Evolutionary conservation across 192 early-diverging fungal species (phyloP), one percentile per base, ranked within the genome.

Genomic region (Coemansia sp.): DNA sequence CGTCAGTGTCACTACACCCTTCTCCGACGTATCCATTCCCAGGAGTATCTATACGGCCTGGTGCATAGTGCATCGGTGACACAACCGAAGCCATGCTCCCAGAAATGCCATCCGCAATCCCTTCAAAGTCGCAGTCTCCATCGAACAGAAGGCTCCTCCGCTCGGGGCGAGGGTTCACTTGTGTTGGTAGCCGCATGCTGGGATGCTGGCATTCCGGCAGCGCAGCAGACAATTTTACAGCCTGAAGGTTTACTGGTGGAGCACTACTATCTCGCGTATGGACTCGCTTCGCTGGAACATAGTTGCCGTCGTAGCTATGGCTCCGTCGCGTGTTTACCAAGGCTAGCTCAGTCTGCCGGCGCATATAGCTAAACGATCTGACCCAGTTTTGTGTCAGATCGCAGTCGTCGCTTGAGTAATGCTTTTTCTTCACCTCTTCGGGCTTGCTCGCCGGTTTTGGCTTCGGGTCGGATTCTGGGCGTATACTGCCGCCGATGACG

Each of bases 131-230:
- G 8, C n/a, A 63, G 39, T 53, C 33, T 0, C 69, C 72, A 52
- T 73, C 72, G 24, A 79, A 79, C 20, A 79, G 57, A 56, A 79
- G 35, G 16, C 56, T 58, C n/a, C 7, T 58, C 16, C 16, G 56
- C 16, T 58, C 35, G 34, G 56, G 33, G 4, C 15, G 49, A 52
- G 21, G 49, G 6, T 52, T 12, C 23, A 6, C 49, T 26, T 5
- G 15, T 12, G 49, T 11, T 21, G 20, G 23, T 24, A 11, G 7
- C 7, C 23, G 49, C 21, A 24, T 52, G 15, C 23, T 52, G 21
- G 49, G 23, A 24, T 24, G 20, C 23, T 21, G 49, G 1, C 23
- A 24, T 12, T 52, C 23, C 7, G 49, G 18, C 46, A 48, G 7
- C 23, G 9, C 23, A 12, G 23, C 23, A 24, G 49, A 24, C 15